Conservation (phyloP, 495 filamentous ascomycete species). For the Aspergillus haitiensis region DNA sequence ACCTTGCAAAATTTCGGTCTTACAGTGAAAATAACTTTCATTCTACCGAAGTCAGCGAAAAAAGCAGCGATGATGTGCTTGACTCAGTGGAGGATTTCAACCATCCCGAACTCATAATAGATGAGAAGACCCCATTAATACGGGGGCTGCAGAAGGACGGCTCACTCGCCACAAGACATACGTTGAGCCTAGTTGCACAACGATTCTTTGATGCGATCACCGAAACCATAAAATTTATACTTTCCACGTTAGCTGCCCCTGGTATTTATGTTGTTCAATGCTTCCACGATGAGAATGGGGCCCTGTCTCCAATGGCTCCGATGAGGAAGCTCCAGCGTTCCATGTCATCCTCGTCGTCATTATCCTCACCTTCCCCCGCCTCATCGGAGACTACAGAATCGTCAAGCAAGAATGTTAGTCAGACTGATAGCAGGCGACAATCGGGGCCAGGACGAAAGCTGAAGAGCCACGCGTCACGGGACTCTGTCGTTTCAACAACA, state of each 20-base stretch:
- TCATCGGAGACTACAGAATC: slow-evolving; percentile 24
- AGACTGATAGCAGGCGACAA: slow-evolving; percentile 32
- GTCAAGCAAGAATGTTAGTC: slow-evolving; percentile 32
- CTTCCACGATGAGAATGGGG: slow-evolving; percentile 76
- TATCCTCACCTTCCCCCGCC: too few species aligned
- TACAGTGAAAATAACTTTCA: slow-evolving; percentile 47
- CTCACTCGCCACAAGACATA: slow-evolving; percentile 57
- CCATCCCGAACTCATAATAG: slow-evolving; percentile 36
- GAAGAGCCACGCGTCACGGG: slow-evolving; percentile 37
- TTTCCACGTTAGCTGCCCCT: slow-evolving; percentile 75
- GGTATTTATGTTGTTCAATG: slow-evolving; percentile 76
- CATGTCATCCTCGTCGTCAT: slow-evolving; percentile 22
- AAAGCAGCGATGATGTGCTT: slow-evolving; percentile 35
- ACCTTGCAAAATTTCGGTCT: slow-evolving; percentile 50
- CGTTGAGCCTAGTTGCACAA: slow-evolving; percentile 41
- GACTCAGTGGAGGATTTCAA: slow-evolving; percentile 31
- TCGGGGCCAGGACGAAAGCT: slow-evolving; percentile 41
- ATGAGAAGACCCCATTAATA: slow-evolving; percentile 70
- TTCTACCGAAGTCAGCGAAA: slow-evolving; percentile 33
- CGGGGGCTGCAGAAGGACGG: slow-evolving; percentile 47
- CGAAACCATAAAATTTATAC: slow-evolving; percentile 68
- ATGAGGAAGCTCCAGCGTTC: slow-evolving; percentile 57
- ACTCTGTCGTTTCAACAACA: slow-evolving; percentile 44
- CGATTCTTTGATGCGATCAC: slow-evolving; percentile 57
- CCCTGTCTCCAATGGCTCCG: slow-evolving; percentile 69